Base-by-base conservation (phyloP, 495 filamentous ascomycete species). In the Daldinia loculata region DNA sequence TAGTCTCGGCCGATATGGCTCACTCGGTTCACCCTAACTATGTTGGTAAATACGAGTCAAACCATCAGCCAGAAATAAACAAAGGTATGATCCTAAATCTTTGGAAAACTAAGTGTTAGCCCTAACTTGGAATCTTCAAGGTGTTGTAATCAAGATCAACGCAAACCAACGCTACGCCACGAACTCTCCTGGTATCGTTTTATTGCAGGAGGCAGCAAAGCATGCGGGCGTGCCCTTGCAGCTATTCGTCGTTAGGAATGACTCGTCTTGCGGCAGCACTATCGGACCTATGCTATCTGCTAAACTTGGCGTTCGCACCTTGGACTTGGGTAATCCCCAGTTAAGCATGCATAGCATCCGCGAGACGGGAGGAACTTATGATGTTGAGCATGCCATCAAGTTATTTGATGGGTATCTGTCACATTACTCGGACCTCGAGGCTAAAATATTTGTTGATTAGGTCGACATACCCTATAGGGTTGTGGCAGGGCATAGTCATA, bases 1-100 rank as follows among this genome's bases (percentile, higher is more conserved):
- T 99, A 43, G 85, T 98, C 68, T 97, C 94, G 7, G 96, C 96
- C 41, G 95, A 99, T 78, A 98, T 98, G 94, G 94, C 96, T 3
- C 95, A 99, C 81, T 89, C 89, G 2, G 89, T 98, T 15, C 91
- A 99, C 78, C 95, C 95, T 38, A 99, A 99, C 82, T 98, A 97
- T 80, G 82, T 89, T 0, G 86, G 79, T 67, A 98, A 98, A 81
- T 97, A 98, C 80, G 95, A 99, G 82, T 78, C 87, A 39, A 90
- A 92, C 67, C 95, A 98, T 81, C 88, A 91, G 59, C 95, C 96
- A 4, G 90, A 95, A 75, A 94, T 98, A 85, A 99, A 99, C 86
- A 92, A 93, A 79, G 70, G 70, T 66, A 52, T 36, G 56, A 15
- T 8, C 32, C 15, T 17, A 24, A 17, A n/a, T n/a, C 24, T 9